Base-by-base conservation (phyloP, 202 grass and related monocot genomes). In the Miscanthus sacchariflorus region DNA sequence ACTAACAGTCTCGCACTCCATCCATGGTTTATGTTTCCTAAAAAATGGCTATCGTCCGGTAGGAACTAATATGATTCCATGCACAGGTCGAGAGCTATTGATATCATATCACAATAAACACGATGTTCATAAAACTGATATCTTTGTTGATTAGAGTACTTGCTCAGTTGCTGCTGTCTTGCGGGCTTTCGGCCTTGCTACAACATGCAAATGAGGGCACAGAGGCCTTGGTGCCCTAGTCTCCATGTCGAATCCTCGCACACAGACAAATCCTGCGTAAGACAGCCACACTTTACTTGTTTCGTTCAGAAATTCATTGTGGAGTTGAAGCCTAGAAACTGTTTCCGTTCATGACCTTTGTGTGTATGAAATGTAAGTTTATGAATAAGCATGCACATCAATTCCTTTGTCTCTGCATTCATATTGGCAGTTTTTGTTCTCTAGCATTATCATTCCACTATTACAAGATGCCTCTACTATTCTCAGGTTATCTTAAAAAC, bases 201-300 rank as follows among this genome's bases (percentile, higher is more conserved):
- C 79, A 28, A 95, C 12, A 76, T 95, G 93, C 75, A 95, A 68
- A 81, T 88, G 88, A 27, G 85, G 69, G 71, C 90, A 88, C 21
- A 95, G 79, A 84, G 93, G 93, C 44, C 82, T 95, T 56, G 93
- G 93, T 63, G 90, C 85, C 85, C 85, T 86, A 25, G 75, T 63
- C 67, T 88, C 75, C 71, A 74, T 85, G 68, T 95, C 88, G 9
- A 95, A 90, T 88, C 93, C 90, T 72, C 93, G 75, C 69, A 95
- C 81, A 70, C 93, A 95, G 17, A 95, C 79, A 80, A 92, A 95
- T 45, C 93, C 93, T 92, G 85, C 79, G 46, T 67, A 76, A 76
- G 74, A 76, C 42, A 46, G 19, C 30, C 50, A 78, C 49, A 38
- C 30, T 77, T 36, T 10, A 56, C 17, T 58, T 77, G 27, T 56